phyloP scores from a whole-genome alignment of 2,329 filamentous ascomycete species.

The Trichophyton verrucosum region DNA sequence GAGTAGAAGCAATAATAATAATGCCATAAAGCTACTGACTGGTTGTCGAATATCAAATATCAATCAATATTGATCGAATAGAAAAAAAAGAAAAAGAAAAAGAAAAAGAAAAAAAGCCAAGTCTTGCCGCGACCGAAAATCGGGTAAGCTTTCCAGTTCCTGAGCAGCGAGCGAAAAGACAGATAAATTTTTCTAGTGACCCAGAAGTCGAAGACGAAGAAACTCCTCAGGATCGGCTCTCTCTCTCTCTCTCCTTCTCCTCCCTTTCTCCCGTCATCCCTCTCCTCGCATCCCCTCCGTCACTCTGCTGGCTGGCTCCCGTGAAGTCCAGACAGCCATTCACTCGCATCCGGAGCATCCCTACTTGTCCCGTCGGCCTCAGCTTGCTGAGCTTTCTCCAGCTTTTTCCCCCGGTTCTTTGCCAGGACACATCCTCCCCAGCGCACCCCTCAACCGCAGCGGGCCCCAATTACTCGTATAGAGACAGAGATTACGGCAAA shows the following conservation, averaged over 20 bases:
- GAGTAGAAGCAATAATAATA: not conserved
- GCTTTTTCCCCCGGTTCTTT: not conserved
- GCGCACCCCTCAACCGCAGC: not conserved
- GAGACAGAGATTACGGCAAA: too few species aligned
- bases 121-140: not conserved
- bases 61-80: not conserved
- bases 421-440: not conserved
- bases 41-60: not conserved
- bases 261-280: not conserved
- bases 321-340: not conserved
- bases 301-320: not conserved
- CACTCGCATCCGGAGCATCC: not conserved
- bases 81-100: not conserved
- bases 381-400: not conserved
- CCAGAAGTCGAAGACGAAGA: not conserved
- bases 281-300: not conserved
- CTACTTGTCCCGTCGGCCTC: not conserved
- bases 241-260: not conserved
- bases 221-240: not conserved
- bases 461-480: not conserved
- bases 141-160: slow-evolving; percentile 1
- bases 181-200: not conserved
- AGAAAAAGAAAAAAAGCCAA: not conserved
- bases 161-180: not conserved
- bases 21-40: not conserved